A percentile compares a stretch with the other conserved stretches of the same genome.
Conservation (phyloP, 371 early-diverging fungal genomes). For the Lichtheimia hyalospora region DNA sequence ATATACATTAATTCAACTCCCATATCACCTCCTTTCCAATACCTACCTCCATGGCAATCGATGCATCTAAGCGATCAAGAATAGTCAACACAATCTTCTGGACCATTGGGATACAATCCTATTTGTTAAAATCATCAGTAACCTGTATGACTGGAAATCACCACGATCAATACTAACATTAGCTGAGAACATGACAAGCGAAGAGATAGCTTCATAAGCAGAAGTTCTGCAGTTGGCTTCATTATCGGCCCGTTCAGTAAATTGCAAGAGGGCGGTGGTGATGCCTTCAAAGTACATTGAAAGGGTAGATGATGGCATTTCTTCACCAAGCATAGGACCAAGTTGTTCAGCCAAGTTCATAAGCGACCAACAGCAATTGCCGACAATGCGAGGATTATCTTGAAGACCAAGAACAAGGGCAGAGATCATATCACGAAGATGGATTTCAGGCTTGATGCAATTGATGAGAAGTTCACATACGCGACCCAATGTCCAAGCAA, state of each 20-base stretch:
- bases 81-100: slow-evolving; percentile 70
- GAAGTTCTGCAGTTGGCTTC: slow-evolving; percentile 87
- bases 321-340: slow-evolving; percentile 49
- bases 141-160: background rate
- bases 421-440: slow-evolving; percentile 70
- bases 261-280: slow-evolving; percentile 71
- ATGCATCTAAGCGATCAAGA: slow-evolving; percentile 76
- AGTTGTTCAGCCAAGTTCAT: slow-evolving; percentile 86
- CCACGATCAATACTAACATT: slow-evolving; percentile 23
- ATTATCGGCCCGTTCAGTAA: slow-evolving; percentile 66
- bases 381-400: slow-evolving; percentile 85
- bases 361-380: slow-evolving; percentile 92
- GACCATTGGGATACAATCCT: slow-evolving; percentile 77
- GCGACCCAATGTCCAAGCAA: slow-evolving; percentile 96
- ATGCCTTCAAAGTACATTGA: slow-evolving; percentile 84
- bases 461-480: slow-evolving; percentile 76
- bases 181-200: slow-evolving; percentile 69
- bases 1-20: slow-evolving; percentile 7
- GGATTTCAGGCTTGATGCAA: slow-evolving; percentile 74
- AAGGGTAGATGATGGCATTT: slow-evolving; percentile 65
- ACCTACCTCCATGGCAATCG: slow-evolving; percentile 59
- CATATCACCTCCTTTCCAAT: background rate
- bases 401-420: slow-evolving; percentile 80
- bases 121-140: background rate
- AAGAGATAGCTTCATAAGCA: slow-evolving; percentile 90